Evolutionary conservation across 2,329 filamentous ascomycete genomes (phyloP).

Genomic region (Hypoxylon sp.): DNA sequence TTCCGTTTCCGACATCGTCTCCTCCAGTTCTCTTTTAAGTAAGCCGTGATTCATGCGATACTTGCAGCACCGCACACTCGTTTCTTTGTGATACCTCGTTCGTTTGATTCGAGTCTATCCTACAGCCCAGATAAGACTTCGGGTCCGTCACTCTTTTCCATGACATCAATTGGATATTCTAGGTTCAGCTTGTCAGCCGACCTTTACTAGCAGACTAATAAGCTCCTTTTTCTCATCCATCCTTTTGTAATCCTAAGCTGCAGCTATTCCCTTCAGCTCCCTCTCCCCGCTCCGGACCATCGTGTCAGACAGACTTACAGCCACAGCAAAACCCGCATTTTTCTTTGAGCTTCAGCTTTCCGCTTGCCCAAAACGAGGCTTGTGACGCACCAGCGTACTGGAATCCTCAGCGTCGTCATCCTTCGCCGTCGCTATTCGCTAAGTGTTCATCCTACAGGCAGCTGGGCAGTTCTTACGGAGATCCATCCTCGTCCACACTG

Average conservation of each 20-base stretch:
- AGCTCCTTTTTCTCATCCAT: slow-evolving; percentile 17
- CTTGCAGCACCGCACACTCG: slow-evolving; percentile 25
- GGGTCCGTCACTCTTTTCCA: slow-evolving; percentile 27
- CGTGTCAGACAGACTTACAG: slow-evolving; percentile 31
- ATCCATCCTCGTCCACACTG: neutral
- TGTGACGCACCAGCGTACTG: neutral
- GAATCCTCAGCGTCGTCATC: slow-evolving; percentile 27
- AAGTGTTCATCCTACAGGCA: slow-evolving; percentile 19
- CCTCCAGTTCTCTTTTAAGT: slow-evolving; percentile 5
- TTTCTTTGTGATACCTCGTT: slow-evolving; percentile 44
- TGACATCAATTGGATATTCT: slow-evolving; percentile 17
- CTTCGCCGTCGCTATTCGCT: slow-evolving; percentile 20
- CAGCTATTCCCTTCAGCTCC: slow-evolving; percentile 31
- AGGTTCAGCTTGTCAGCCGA: slow-evolving; percentile 18
- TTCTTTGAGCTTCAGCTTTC: slow-evolving; percentile 33
- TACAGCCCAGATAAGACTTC: slow-evolving; percentile 20
- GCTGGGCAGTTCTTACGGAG: slow-evolving; percentile 19
- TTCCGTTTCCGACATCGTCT: slow-evolving; percentile 30
- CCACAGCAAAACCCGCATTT: neutral
- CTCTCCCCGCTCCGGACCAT: slow-evolving; percentile 29
- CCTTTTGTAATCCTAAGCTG: slow-evolving; percentile 12
- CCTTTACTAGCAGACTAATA: slow-evolving; percentile 8
- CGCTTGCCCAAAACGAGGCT: slow-evolving; percentile 28
- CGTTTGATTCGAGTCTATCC: slow-evolving; percentile 7
- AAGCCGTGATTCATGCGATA: slow-evolving; percentile 13